A percentile compares a stretch with the other conserved stretches of the same genome.
Evolutionary conservation across 345 rosid genomes (phyloP).

Genomic region (Eutrema japonicum): DNA sequence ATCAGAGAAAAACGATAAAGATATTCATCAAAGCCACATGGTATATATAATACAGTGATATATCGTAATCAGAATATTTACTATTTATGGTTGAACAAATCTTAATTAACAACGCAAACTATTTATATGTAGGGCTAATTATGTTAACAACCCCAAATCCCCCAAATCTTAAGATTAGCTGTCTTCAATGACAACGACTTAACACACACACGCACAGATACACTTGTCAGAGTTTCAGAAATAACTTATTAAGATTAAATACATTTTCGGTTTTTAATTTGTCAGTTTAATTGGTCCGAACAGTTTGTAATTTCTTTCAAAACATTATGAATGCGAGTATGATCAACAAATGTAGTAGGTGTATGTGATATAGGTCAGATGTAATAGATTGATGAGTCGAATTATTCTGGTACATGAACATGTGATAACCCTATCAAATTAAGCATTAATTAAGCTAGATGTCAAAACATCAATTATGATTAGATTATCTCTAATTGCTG

Average conservation of each 20-base stretch:
- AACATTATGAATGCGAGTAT: too few species aligned
- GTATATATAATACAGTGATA: neutral
- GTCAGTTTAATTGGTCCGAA: neutral
- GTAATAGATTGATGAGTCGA: neutral
- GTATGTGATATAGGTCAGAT: slow-evolving; percentile 3
- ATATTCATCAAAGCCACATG: neutral
- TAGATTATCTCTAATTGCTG: neutral
- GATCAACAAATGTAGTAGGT: neutral
- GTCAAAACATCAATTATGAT: neutral
- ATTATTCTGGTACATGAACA: slow-evolving; percentile 11
- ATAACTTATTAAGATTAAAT: neutral
- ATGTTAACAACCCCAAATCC: neutral
- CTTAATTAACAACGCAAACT: neutral
- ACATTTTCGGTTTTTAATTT: neutral
- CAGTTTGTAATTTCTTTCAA: too few species aligned
- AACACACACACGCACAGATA: neutral
- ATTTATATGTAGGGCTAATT: neutral
- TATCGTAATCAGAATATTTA: neutral
- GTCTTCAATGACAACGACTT: slow-evolving; percentile 15
- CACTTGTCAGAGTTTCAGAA: neutral
- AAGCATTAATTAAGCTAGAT: slow-evolving; percentile 4
- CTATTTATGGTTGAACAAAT: slow-evolving; percentile 13
- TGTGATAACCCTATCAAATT: slow-evolving; percentile 1
- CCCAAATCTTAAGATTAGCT: neutral
- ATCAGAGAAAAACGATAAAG: neutral